Evolutionary conservation across 257 asterid genomes (phyloP).

Genomic region (Gentiana dahurica): DNA sequence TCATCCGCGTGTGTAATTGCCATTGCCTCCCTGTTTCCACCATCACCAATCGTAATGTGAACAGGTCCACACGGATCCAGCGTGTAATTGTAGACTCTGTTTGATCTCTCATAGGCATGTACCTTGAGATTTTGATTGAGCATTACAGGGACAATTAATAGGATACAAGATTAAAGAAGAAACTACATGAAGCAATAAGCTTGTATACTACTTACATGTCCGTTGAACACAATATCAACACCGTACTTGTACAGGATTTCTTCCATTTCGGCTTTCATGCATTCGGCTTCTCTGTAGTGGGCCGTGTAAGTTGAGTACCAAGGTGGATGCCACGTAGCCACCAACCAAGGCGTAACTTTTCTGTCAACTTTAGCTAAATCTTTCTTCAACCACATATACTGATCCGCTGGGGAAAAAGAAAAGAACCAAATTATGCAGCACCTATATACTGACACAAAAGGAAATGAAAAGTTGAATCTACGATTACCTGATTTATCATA

Average conservation of each 20-base stretch:
- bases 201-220: conserved; percentile 53
- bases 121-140: conserved; percentile 31
- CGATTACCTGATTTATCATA: conserved; percentile 52
- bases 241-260: conserved; percentile 55
- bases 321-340: conserved; percentile 90
- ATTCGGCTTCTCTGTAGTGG: conserved; percentile 92
- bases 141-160: no score
- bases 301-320: conserved; percentile 88
- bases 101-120: conserved; percentile 93
- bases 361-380: conserved; percentile 64
- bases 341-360: conserved; percentile 76
- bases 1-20: conserved; percentile 62
- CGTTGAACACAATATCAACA: conserved; percentile 78
- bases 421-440: neutral
- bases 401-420: conserved; percentile 41
- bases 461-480: neutral
- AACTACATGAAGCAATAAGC: neutral
- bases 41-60: conserved; percentile 78
- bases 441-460: neutral
- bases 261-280: conserved; percentile 87
- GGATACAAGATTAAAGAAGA: no score
- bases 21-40: conserved; percentile 91
- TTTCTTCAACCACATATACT: conserved; percentile 72
- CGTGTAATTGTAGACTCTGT: conserved; percentile 79
- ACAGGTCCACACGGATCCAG: conserved; percentile 88